Conservation (phyloP, 2,329 filamentous ascomycete genomes). For the Stachybotrys chartarum region DNA sequence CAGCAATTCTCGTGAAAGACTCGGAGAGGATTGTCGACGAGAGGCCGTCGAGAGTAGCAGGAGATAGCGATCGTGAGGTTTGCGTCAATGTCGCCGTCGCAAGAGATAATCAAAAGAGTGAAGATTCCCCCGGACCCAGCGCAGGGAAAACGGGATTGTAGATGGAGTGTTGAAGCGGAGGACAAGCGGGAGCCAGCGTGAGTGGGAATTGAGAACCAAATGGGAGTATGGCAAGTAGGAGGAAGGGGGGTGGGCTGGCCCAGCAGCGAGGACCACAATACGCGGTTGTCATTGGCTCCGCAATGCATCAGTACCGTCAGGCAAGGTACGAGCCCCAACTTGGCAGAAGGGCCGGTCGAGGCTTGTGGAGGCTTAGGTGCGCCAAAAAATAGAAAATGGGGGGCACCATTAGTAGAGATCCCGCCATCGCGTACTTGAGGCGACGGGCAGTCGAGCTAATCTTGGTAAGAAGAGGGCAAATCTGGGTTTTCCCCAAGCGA, state of each 20-base stretch:
- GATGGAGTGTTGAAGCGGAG: background rate
- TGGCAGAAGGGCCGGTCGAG: background rate
- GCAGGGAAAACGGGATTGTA: background rate
- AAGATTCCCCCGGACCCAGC: background rate
- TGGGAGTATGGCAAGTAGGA: background rate
- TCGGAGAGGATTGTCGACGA: background rate
- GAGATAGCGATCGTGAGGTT: background rate
- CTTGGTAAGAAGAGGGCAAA: too few species aligned
- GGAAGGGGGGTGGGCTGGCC: background rate
- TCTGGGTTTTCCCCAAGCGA: too few species aligned
- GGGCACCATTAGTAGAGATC: background rate
- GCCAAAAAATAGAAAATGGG: background rate
- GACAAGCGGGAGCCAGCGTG: background rate
- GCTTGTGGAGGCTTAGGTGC: background rate
- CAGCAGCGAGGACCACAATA: background rate
- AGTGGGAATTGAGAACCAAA: background rate
- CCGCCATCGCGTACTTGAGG: background rate
- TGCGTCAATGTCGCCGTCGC: background rate
- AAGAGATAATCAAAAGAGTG: background rate
- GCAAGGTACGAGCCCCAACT: background rate
- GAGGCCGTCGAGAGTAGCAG: background rate
- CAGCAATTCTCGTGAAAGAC: background rate
- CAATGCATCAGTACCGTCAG: background rate
- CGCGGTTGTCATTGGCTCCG: background rate
- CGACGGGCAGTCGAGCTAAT: too few species aligned